Evolutionary conservation across 495 filamentous ascomycete species (phyloP), one percentile per base, ranked within the genome.

Genomic region (Talaromyces wortmannii): DNA sequence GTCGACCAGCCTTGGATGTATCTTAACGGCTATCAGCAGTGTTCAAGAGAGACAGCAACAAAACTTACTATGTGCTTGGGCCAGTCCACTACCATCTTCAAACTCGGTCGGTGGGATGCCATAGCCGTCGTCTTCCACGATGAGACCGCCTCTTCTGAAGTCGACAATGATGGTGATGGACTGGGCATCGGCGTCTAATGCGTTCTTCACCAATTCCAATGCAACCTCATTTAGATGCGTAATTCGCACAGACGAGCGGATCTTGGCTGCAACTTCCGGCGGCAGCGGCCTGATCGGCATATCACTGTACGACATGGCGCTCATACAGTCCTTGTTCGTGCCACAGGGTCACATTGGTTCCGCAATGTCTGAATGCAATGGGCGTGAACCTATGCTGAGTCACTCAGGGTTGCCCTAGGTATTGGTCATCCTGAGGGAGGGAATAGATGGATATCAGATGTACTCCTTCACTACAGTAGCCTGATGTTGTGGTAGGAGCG

Each of bases 61-160:
- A 36, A 42, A 77, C 85, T 59, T 70, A 89, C 88, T 80, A 63
- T 95, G 83, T 54, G 85, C 74, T 59, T 83, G 87, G 47, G 87
- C 89, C 32, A 96, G 71, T 2, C 87, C 87, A 7, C 94, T 88
- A 45, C 69, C 68, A n/a, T 80, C 74, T 8, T 65, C 60, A 58
- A 96, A 96, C 56, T 92, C 89, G 11, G 62, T 56, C 3, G 89
- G 86, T 11, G 70, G 66, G 51, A 98, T 95, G 0, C 94, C 94
- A 50, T 78, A 48, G 2, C 94, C 94, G 73, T 97, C 81, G 66
- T 98, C 94, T 67, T 96, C 91, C 13, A 97, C 82, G 0, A 83
- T 78, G 67, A 92, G 96, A 53, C 82, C 81, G 11, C 92, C 92
- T 13, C 88, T 84, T 32, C 66, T 62, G 57, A 89, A 89, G 67